These are phyloP conservation scores for Oryza longistaminata DNA, from an alignment of 176 grass and related monocot species.

Conservation along the genomic window DNA sequence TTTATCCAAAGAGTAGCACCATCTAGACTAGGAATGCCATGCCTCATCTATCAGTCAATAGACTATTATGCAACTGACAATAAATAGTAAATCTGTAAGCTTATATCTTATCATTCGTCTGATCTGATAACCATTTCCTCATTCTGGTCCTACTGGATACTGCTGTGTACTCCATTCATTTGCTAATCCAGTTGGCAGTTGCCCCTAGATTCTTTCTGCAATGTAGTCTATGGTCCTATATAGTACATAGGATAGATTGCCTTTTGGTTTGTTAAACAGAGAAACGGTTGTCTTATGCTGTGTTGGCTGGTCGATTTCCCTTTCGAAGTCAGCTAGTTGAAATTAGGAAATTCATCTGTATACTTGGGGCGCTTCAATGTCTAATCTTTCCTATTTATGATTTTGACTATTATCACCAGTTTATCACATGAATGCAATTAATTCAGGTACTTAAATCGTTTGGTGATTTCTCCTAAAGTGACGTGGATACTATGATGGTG, in stretches of 20 bases:
- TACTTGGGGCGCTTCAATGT: background rate
- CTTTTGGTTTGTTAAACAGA: slow-evolving; percentile 9
- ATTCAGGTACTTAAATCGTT: background rate
- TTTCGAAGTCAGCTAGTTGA: background rate
- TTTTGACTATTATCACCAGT: background rate
- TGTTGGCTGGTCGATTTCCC: slow-evolving; percentile 7
- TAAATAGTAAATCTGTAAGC: background rate
- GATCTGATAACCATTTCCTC: background rate
- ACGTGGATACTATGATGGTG: background rate
- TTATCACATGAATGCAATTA: background rate
- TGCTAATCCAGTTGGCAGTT: slow-evolving; percentile 21
- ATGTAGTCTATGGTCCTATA: background rate
- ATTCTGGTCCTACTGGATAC: background rate
- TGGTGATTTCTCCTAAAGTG: background rate
- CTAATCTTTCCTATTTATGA: slow-evolving; percentile 1
- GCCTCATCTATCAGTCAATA: background rate
- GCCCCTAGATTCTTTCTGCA: background rate
- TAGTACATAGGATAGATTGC: background rate
- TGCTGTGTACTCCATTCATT: background rate
- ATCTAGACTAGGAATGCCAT: background rate
- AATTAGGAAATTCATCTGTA: background rate
- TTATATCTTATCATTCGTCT: background rate
- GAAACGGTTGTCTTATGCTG: background rate
- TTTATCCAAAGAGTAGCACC: slow-evolving; percentile 22
- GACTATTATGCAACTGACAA: background rate